These are phyloP conservation scores for Cercospora sp. DNA, from an alignment of 2,329 filamentous ascomycete genomes.

Conservation along the genomic window DNA sequence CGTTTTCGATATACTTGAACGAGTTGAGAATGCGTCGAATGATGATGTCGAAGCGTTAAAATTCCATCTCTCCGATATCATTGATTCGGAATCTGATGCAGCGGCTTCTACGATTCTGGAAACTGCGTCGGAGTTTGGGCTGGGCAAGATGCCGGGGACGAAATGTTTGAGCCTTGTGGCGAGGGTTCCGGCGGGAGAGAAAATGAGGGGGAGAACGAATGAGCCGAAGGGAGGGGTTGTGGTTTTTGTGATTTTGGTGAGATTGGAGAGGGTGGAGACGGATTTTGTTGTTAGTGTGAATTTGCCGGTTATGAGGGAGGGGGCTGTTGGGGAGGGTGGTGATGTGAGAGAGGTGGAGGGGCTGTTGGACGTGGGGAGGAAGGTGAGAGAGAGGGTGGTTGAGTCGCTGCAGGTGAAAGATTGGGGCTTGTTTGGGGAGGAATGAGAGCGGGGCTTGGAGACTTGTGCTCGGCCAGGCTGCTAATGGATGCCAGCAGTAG, in stretches of 20 bases:
- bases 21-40: slow-evolving; percentile 64
- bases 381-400: slow-evolving; percentile 70
- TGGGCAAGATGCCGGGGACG: slow-evolving; percentile 46
- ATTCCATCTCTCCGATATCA: slow-evolving; percentile 53
- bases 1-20: slow-evolving; percentile 87
- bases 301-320: slow-evolving; percentile 77
- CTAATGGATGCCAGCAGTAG: background rate
- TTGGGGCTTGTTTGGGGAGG: slow-evolving; percentile 66
- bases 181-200: slow-evolving; percentile 48
- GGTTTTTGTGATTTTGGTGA: slow-evolving; percentile 70
- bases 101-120: background rate
- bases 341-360: slow-evolving; percentile 62
- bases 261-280: slow-evolving; percentile 71
- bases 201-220: slow-evolving; percentile 48
- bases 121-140: background rate
- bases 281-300: slow-evolving; percentile 87
- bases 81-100: slow-evolving; percentile 29
- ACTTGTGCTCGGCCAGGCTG: background rate
- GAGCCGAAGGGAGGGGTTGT: slow-evolving; percentile 55
- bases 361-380: slow-evolving; percentile 62
- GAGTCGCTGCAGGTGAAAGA: slow-evolving; percentile 75
- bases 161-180: slow-evolving; percentile 71
- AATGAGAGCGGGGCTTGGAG: background rate
- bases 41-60: slow-evolving; percentile 66
- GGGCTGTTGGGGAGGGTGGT: slow-evolving; percentile 61